phyloP scores from a whole-genome alignment of 2,329 filamentous ascomycete species.

The Aphanocladium album region DNA sequence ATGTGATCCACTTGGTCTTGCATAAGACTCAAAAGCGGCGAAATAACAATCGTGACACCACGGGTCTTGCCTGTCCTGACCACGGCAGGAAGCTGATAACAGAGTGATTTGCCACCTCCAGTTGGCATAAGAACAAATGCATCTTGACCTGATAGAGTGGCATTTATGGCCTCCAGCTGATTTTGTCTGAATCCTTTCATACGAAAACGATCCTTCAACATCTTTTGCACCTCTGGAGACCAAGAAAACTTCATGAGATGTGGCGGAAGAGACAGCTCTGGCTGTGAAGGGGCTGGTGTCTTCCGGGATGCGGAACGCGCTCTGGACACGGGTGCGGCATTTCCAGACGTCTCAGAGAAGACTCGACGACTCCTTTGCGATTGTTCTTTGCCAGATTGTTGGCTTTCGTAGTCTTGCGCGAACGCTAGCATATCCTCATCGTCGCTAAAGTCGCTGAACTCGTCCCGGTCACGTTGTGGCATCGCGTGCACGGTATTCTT shows the following conservation, averaged over 20 bases:
- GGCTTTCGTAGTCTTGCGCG: slow-evolving; percentile 45
- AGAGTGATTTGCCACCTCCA: slow-evolving; percentile 92
- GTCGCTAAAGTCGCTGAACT: slow-evolving; percentile 45
- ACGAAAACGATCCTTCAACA: slow-evolving; percentile 77
- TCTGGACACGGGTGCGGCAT: slow-evolving; percentile 30
- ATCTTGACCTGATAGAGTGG: slow-evolving; percentile 80
- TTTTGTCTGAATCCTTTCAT: slow-evolving; percentile 85
- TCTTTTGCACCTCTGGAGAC: slow-evolving; percentile 78
- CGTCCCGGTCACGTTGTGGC: slow-evolving; percentile 23
- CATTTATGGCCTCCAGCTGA: slow-evolving; percentile 93
- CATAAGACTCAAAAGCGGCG: slow-evolving; percentile 91
- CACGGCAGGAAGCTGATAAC: slow-evolving; percentile 90
- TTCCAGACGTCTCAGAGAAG: slow-evolving; percentile 47
- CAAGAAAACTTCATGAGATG: slow-evolving; percentile 65
- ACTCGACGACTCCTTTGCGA: slow-evolving; percentile 29
- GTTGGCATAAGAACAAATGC: slow-evolving; percentile 97
- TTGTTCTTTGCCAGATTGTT: slow-evolving; percentile 26
- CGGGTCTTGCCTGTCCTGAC: slow-evolving; percentile 73
- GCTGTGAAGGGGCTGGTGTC: slow-evolving; percentile 13
- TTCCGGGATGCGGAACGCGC: slow-evolving; percentile 29
- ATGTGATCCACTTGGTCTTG: slow-evolving; percentile 91
- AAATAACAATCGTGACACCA: slow-evolving; percentile 92
- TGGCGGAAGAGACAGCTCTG: slow-evolving; percentile 36
- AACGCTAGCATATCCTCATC: slow-evolving; percentile 49
- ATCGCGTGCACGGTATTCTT: not conserved